phyloP scores from a whole-genome alignment of 2,329 filamentous ascomycete species.

The Tolypocladium inflatum region DNA sequence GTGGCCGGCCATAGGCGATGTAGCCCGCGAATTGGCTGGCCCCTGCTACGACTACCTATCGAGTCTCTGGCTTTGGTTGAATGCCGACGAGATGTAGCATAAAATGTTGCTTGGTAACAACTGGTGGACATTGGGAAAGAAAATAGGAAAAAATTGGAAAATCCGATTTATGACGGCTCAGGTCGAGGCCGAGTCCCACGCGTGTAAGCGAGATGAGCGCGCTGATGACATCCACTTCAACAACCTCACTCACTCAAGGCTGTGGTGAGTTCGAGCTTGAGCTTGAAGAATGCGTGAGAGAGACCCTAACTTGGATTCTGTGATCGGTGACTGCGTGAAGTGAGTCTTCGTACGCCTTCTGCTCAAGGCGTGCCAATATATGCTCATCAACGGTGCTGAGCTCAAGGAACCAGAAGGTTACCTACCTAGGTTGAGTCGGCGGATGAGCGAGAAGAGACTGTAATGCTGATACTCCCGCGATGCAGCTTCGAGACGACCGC shows the following conservation, averaged over 20 bases:
- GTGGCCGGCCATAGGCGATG: background rate
- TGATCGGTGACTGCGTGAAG: too few relatives aligned
- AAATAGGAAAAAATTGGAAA: background rate
- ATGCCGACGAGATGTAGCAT: background rate
- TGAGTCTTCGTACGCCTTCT: background rate
- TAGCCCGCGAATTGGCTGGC: background rate
- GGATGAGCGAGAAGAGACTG: background rate
- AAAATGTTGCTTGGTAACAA: background rate
- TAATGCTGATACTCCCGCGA: background rate
- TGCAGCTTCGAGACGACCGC: background rate
- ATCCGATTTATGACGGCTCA: background rate
- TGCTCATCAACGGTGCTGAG: background rate
- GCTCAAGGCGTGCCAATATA: background rate
- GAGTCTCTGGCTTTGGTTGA: background rate
- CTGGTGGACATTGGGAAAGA: background rate
- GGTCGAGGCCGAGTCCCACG: background rate
- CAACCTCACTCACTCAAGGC: background rate
- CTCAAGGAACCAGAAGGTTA: background rate
- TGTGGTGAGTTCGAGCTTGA: background rate
- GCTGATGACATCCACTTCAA: background rate
- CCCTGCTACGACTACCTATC: background rate
- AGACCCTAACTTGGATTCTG: background rate
- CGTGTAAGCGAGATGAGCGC: background rate
- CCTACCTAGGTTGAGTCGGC: background rate
- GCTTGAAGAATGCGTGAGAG: background rate